phyloP scores from a whole-genome alignment of 2,329 filamentous ascomycete genomes.

The Colletotrichum liaoningense region DNA sequence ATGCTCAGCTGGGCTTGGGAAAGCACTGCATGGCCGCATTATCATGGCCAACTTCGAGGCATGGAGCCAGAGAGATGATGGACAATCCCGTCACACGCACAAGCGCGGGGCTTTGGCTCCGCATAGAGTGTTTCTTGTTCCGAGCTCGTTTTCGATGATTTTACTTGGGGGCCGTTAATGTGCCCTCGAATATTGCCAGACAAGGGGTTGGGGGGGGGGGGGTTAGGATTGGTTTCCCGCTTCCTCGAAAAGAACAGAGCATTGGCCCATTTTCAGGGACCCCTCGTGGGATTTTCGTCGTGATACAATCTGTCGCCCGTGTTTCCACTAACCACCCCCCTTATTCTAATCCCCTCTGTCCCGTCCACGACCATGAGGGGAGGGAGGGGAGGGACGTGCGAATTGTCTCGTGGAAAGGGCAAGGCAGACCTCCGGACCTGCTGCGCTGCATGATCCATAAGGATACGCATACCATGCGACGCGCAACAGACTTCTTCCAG shows the following conservation, averaged over 20 bases:
- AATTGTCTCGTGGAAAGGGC: constrained; percentile 16
- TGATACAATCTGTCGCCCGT: neutral
- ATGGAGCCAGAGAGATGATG: constrained; percentile 5
- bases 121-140: constrained; percentile 8
- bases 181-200: constrained; percentile 21
- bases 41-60: neutral
- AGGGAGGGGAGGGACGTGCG: constrained; percentile 15
- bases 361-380: neutral
- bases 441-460: neutral
- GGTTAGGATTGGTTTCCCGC: neutral
- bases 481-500: constrained; percentile 22
- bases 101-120: constrained; percentile 1
- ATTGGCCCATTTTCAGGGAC: neutral
- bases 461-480: neutral
- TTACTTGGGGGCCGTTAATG: constrained; percentile 24
- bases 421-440: neutral
- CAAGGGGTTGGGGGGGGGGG: neutral
- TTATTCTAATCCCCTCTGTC: neutral
- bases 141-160: neutral
- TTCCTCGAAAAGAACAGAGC: neutral
- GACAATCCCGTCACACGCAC: neutral
- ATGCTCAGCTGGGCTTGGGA: neutral
- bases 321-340: constrained; percentile 15
- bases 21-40: constrained; percentile 14
- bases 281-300: constrained; percentile 19